phyloP scores from a whole-genome alignment of 768 basidiomycete species.

The Agrocybe praecox region DNA sequence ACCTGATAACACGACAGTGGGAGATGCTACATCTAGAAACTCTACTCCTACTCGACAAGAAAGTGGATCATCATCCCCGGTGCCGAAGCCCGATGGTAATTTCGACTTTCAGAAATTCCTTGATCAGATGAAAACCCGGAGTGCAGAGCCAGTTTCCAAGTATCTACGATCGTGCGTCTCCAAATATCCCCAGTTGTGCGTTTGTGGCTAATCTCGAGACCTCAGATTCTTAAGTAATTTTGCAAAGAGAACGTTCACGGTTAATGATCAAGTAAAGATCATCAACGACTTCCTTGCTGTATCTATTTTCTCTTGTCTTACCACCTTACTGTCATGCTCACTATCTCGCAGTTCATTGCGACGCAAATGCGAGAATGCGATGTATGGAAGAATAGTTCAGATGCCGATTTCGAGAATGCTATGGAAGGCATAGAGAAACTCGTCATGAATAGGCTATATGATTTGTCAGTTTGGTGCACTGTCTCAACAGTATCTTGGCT shows the following conservation, averaged over 20 bases:
- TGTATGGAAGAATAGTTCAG: constrained; percentile 77
- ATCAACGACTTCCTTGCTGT: constrained; percentile 93
- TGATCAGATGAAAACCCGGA: constrained; percentile 88
- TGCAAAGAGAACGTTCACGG: constrained; percentile 86
- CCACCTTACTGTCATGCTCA: constrained; percentile 1
- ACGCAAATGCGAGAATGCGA: constrained; percentile 85
- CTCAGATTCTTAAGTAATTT: constrained; percentile 91
- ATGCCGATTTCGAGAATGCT: constrained; percentile 92
- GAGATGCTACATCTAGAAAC: constrained; percentile 20
- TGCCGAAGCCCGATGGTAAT: constrained; percentile 39
- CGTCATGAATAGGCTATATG: constrained; percentile 97
- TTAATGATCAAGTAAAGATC: constrained; percentile 92
- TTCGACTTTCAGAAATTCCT: constrained; percentile 97
- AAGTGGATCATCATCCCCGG: constrained; percentile 31
- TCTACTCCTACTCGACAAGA: constrained; percentile 26
- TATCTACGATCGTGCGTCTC: constrained; percentile 89
- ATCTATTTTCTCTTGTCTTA: constrained; percentile 25
- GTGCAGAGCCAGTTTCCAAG: constrained; percentile 91
- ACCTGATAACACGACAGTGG: constrained; percentile 15
- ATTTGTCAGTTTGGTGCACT: constrained; percentile 63
- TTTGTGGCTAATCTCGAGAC: background rate
- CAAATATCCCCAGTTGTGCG: background rate
- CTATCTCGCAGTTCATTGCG: constrained; percentile 73
- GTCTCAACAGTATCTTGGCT: constrained; percentile 5
- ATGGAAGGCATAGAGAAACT: constrained; percentile 99